Base-by-base conservation (phyloP, 2,329 filamentous ascomycete species). In the Cercospora sp. region DNA sequence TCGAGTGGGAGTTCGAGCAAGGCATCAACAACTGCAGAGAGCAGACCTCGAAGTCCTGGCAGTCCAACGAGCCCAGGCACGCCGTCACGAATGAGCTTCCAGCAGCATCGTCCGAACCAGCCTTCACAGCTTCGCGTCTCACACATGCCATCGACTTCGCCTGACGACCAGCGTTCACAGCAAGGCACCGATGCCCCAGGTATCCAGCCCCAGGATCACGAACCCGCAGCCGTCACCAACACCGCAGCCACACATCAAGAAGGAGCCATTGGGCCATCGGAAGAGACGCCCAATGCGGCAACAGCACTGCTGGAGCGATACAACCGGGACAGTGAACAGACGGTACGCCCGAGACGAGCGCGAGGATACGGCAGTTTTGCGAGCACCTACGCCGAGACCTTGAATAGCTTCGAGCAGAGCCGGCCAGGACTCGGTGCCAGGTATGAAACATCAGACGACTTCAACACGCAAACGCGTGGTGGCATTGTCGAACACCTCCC, bases 321-420 rank as follows among this genome's bases (percentile, higher is more conserved):
- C 45, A 74, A 71, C 40, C 67, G 66, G 26, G 58, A 63, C 30
- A 63, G 63, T 12, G 64, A 60, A 7, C 92, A 94, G 75, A 93
- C 91, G 53, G 90, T 91, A 1, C 83, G 88, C 42, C 85, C 90
- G 0, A 81, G 80, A 57, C 87, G 85, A 60, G 83, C 84, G 3
- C 77, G 79, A 64, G 82, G 80, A 64, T 82, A 84, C 84, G 80
- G 85, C 80, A 85, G 74, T 66, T 76, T 76, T 30, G 73, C 73
- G 28, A 75, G 72, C 30, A 74, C 68, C 31, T 66, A 74, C 30
- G 69, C 72, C 20, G 66, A 64, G 28, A 70, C 68, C 5, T 58
- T 67, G 12, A 65, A 66, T 33, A 72, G 70, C 63, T 73, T 73
- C 40, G 70, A 73, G 48, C 67, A 69, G 60, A 77, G 78, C 72